phyloP scores from a whole-genome alignment of 2,329 filamentous ascomycete species.

The Dothideomycetidae sp. region DNA sequence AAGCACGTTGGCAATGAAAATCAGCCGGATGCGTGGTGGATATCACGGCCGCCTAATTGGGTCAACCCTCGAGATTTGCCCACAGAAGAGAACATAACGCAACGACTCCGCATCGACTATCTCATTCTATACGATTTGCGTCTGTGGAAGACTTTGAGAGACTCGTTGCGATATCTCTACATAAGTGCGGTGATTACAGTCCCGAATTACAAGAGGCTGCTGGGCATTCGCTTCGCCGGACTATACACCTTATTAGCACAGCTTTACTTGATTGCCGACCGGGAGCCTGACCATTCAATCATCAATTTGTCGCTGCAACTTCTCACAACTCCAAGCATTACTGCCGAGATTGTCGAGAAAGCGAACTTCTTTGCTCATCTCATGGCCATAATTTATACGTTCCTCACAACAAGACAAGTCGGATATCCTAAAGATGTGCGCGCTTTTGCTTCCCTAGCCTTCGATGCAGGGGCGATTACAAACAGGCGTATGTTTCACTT shows the following conservation, averaged over 20 bases:
- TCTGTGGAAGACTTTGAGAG: constrained; percentile 91
- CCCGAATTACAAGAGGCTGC: constrained; percentile 85
- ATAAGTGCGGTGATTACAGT: constrained; percentile 94
- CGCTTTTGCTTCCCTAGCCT: constrained; percentile 71
- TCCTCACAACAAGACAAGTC: constrained; percentile 88
- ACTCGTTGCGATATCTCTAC: constrained; percentile 81
- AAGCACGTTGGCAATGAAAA: constrained; percentile 33
- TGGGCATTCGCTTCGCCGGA: constrained; percentile 85
- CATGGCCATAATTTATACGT: constrained; percentile 93
- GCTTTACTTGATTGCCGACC: constrained; percentile 85
- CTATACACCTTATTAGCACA: constrained; percentile 89
- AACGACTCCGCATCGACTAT: constrained; percentile 82
- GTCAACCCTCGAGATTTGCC: constrained; percentile 33
- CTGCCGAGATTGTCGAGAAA: constrained; percentile 82
- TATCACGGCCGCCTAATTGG: constrained; percentile 62
- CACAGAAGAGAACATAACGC: constrained; percentile 71
- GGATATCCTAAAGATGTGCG: constrained; percentile 84
- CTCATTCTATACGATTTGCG: constrained; percentile 86
- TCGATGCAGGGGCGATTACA: constrained; percentile 86
- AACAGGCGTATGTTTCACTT: constrained; percentile 96
- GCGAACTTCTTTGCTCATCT: constrained; percentile 93
- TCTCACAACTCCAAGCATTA: constrained; percentile 92
- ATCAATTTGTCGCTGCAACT: constrained; percentile 96
- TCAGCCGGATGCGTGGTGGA: constrained; percentile 70
- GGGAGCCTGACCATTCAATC: constrained; percentile 95